Evolutionary conservation across 2,329 filamentous ascomycete genomes (phyloP), one percentile per base, ranked within the genome.

Genomic region (Beauveria sp.): DNA sequence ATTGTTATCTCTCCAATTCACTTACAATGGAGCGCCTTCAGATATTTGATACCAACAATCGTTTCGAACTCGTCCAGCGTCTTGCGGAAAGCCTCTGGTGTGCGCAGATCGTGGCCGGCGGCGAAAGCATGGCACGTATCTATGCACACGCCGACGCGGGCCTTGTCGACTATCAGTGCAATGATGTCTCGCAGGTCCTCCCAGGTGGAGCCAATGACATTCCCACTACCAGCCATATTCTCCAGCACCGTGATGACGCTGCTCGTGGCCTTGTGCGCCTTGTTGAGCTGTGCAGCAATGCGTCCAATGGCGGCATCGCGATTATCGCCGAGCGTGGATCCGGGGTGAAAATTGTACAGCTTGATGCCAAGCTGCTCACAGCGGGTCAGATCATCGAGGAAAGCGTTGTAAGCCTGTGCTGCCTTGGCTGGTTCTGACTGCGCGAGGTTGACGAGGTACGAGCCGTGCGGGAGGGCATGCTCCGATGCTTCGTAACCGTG

Each of bases 271-370:
- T 82, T 80, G 70, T 98, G 91, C 0, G 93, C 89, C 63, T 83
- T 83, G 72, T 96, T 97, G 55, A 99, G 81, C 68, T 93, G 89
- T 48, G 81, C 78, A 1, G 95, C 92, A 55, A 99, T 90, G 45
- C 95, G 86, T 16, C 76, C 79, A 62, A 96, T 88, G 3, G 93
- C 93, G 22, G 85, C 87, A 0, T 81, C 77, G 42, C 88, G 84
- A 3, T 83, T 80, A 40, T 83, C 83, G 52, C 88, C 86, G 62
- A 88, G 89, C 1, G 88, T 88, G 62, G 88, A 93, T 22, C 95
- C 95, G 0, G 95, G 95, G 72, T 99, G 95, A 77, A 99, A 98
- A 75, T 99, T 99, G 79, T 98, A 99, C n/a, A 97, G 82, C 64
- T 78, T 81, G 69, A 99, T 96, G 1, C 92, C 91, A 0, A 99